Evolutionary conservation across 192 early-diverging fungal species (phyloP), one percentile per base, ranked within the genome.

Genomic region (Borealophlyctis nickersoniae): DNA sequence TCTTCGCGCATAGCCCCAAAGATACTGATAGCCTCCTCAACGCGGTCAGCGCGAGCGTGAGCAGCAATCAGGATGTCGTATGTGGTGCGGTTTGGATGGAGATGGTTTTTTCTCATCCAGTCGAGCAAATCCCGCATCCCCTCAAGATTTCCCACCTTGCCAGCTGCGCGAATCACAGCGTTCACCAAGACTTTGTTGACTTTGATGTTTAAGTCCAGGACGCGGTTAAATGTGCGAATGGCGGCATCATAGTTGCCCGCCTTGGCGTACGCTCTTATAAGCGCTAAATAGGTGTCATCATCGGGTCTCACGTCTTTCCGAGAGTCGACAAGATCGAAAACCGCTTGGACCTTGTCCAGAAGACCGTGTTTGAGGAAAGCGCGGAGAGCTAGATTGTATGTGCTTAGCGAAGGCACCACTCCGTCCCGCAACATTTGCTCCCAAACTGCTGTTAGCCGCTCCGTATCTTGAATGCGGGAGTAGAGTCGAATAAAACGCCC

Each of bases 51-150:
- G 31, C 60, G 59, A 28, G 56, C 62, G 50, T 69, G 52, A 19
- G 50, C 60, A 33, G 63, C 68, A 32, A 70, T 19, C 16, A 63
- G 14, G 1, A 62, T 55, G 54, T 70, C 56, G 52, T 64, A 70
- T 22, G 62, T 70, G 29, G 52, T 52, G 56, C 36, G 54, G 36
- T 64, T 64, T 3, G 61, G 53, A 4, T 29, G 27, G 22, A 65
- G 30, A 0, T 52, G 30, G 56, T 56, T 22, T 22, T 33, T 22
- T 23, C 57, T 52, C 35, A 64, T 23, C 34, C 45, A 32, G 23
- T 36, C 22, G 23, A 63, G 26, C 5, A 63, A 26, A 11, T 31
- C 7, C 35, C 36, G 19, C 29, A 63, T 54, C 19, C 26, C 61
- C 4, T 54, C 62, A 16, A 64, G 31, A 23, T 65, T 55, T 19